Conservation (phyloP, 1,284 basidiomycete genomes). For the Sporisorium scitamineum region DNA sequence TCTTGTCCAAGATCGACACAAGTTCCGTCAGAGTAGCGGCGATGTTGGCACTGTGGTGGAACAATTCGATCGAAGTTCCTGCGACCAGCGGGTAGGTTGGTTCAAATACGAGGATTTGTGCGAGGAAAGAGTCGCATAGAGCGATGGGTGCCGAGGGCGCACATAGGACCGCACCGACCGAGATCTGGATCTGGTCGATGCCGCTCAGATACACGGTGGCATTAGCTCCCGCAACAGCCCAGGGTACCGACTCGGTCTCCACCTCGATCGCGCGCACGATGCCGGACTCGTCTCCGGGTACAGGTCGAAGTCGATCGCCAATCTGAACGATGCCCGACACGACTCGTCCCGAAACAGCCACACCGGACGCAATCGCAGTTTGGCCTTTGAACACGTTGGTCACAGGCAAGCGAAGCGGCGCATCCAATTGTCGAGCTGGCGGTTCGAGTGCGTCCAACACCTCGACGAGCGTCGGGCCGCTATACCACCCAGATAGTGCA, state of each 20-base stretch:
- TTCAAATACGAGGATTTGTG: slow-evolving; percentile 93
- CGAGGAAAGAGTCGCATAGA: slow-evolving; percentile 81
- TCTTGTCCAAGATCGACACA: slow-evolving; percentile 80
- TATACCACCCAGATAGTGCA: slow-evolving; percentile 81
- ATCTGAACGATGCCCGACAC: slow-evolving; percentile 90
- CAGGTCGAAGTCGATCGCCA: slow-evolving; percentile 84
- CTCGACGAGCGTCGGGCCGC: slow-evolving; percentile 85
- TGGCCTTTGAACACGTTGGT: slow-evolving; percentile 92
- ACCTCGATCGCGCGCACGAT: slow-evolving; percentile 84
- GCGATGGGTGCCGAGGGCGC: slow-evolving; percentile 77
- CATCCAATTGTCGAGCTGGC: slow-evolving; percentile 77
- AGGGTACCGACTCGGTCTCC: slow-evolving; percentile 82
- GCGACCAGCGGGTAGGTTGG: slow-evolving; percentile 87
- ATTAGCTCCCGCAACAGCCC: slow-evolving; percentile 91
- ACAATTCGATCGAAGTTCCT: slow-evolving; percentile 84
- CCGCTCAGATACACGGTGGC: slow-evolving; percentile 84
- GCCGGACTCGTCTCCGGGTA: slow-evolving; percentile 92
- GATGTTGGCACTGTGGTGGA: slow-evolving; percentile 92
- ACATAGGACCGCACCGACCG: slow-evolving; percentile 89
- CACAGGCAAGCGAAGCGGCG: slow-evolving; percentile 86
- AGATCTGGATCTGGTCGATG: slow-evolving; percentile 86
- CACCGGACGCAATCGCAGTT: slow-evolving; percentile 79
- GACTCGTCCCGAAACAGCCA: slow-evolving; percentile 86
- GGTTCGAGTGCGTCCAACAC: slow-evolving; percentile 81
- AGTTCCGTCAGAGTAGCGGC: slow-evolving; percentile 88